Evolutionary conservation across 805 yeast genomes (phyloP), one percentile per base, ranked within the genome.

Genomic region (Lipomyces anomalus): DNA sequence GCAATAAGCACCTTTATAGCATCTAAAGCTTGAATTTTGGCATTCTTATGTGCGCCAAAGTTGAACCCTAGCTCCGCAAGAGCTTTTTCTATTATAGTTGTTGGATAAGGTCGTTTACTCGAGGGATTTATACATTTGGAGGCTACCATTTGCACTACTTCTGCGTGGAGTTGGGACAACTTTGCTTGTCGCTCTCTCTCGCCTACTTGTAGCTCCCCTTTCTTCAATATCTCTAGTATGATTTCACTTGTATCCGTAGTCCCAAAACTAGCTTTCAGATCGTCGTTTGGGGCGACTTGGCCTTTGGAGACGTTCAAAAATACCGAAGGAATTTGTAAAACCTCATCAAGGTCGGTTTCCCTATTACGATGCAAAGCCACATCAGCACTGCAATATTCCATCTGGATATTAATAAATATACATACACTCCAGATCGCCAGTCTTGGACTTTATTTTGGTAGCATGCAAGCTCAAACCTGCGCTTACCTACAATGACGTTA

Each of bases 371-470:
- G n/a, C 11, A 26, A 22, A n/a, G n/a, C n/a, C n/a, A n/a, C n/a
- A n/a, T n/a, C n/a, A n/a, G n/a, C n/a, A n/a, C n/a, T n/a, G n/a
- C n/a, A n/a, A n/a, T n/a, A n/a, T n/a, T n/a, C n/a, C n/a, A n/a
- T n/a, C n/a, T n/a, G n/a, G n/a, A n/a, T n/a, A 4, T 6, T 17
- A 18, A 23, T 35, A 35, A 38, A 28, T n/a, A 16, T 22, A 58
- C 70, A 46, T 57, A 67, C 62, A 85, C 79, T 47, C 83, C 84
- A 50, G 77, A 75, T 57, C 97, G 73, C 79, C 88, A 92, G 64
- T 92, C 98, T 63, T 90, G 97, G 4, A 92, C 96, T 61, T 92
- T 92, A 60, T 92, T 92, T 61, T 86, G 95, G 64, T 92, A 92
- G 61, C 98, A 92, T 0, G 97, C 97, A 37, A 92, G 76, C 65